Evolutionary conservation across 2,329 filamentous ascomycete genomes (phyloP), one percentile per base, ranked within the genome.

Genomic region (Sarocladiaceae sp.): DNA sequence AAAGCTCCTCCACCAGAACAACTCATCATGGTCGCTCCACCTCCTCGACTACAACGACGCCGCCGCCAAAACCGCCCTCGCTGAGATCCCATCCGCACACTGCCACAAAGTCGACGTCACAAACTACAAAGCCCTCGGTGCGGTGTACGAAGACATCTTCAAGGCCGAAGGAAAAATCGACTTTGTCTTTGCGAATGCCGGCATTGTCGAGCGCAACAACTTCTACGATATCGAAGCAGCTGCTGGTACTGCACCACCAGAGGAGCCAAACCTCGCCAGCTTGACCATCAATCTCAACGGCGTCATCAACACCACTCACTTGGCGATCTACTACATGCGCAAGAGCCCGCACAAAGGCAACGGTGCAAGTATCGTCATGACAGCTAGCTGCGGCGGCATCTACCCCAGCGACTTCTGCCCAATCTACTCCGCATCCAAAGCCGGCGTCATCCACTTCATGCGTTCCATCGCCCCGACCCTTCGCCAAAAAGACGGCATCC

Each of bases 161-260:
- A 55, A 62, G 4, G 53, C 58, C 3, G 59, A 64, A 10, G 61
- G 63, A 13, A 60, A 66, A 2, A 42, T 77, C 15, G 74, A 77
- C 60, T 74, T 77, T 54, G 72, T 77, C 29, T 77, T 73, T 55
- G 74, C 72, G 15, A 77, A 77, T 52, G 74, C 74, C 1, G 74
- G 74, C 1, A 66, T 75, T 20, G 61, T 74, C 7, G 71, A 75
- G 51, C 59, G 64, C 17, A 58, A 63, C 51, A 71, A 71, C 52
- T 73, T 73, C 59, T 74, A 57, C 51, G 48, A 55, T 23, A 57
- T 31, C 18, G 33, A 49, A 4, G 50, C 53, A n/a, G 37, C 50
- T 2, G 18, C 53, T 10, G 40, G 52, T n/a, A 39, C 31, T 4
- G 37, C 40, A 12, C 58, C 58, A 15, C 61, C 59, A 15, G 57